Evolutionary conservation across 164 flowering plant genomes (phyloP).

Genomic region (Piper betle): DNA sequence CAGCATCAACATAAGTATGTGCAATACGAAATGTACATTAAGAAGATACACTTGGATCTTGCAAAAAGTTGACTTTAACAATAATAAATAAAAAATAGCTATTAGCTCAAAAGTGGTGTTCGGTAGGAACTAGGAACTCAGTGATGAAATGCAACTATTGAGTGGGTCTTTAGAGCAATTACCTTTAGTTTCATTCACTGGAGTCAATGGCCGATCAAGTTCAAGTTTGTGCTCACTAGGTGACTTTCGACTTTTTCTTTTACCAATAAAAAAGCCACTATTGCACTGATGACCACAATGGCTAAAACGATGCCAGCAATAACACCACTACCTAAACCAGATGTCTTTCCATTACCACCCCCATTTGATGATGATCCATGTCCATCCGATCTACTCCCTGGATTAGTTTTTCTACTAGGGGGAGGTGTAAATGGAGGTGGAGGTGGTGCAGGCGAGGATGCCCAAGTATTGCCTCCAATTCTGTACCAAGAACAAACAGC

Average conservation of each 20-base stretch:
- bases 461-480: constrained; percentile 52
- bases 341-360: constrained; percentile 29
- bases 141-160: not conserved
- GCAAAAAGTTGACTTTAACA: too few relatives aligned
- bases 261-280: constrained; percentile 62
- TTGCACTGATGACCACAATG: constrained; percentile 58
- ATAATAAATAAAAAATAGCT: too few relatives aligned
- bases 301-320: constrained; percentile 77
- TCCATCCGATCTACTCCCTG: constrained; percentile 28
- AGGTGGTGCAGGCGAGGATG: constrained; percentile 78
- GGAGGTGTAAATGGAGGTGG: constrained; percentile 85
- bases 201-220: constrained; percentile 45
- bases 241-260: constrained; percentile 49
- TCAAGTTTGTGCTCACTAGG: constrained; percentile 59
- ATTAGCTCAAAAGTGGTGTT: too few relatives aligned
- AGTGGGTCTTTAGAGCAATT: not conserved
- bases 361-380: constrained; percentile 17
- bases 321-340: constrained; percentile 74
- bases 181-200: constrained; percentile 69
- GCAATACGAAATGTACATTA: too few relatives aligned
- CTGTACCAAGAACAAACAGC: constrained; percentile 24
- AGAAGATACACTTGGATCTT: too few relatives aligned
- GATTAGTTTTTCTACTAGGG: constrained; percentile 17
- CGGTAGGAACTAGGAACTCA: too few relatives aligned
- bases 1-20: too few relatives aligned